Evolutionary conservation across 2,329 filamentous ascomycete species (phyloP).

Genomic region (Amphichorda felina): DNA sequence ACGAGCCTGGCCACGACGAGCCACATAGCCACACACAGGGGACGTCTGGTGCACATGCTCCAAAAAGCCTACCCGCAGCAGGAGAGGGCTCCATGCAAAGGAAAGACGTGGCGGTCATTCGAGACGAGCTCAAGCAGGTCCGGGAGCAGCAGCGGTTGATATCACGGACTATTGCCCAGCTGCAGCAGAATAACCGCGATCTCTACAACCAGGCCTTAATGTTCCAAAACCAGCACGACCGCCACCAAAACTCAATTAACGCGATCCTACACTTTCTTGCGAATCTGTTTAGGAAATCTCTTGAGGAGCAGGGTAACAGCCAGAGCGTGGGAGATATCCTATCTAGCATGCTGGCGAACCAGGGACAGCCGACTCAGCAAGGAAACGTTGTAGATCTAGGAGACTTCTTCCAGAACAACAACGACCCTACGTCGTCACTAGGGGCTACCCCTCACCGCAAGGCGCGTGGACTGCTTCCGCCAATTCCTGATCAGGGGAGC

Average conservation of each 20-base stretch:
- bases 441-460: conserved; percentile 31
- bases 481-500: conserved; percentile 31
- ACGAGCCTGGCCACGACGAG: conserved; percentile 34
- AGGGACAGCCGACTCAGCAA: conserved; percentile 28
- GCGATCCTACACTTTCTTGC: conserved; percentile 96
- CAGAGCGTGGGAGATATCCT: conserved; percentile 80
- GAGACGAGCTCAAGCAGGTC: conserved; percentile 69
- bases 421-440: conserved; percentile 22
- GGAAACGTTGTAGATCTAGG: conserved; percentile 51
- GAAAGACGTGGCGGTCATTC: conserved; percentile 67
- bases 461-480: conserved; percentile 40
- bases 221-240: conserved; percentile 84
- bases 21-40: conserved; percentile 8
- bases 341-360: conserved; percentile 56
- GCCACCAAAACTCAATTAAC: conserved; percentile 98
- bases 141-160: conserved; percentile 82
- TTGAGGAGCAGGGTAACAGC: conserved; percentile 69
- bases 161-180: conserved; percentile 64
- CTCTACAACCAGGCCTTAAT: conserved; percentile 78
- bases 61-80: conserved; percentile 26
- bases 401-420: conserved; percentile 40
- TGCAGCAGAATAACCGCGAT: conserved; percentile 78
- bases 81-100: conserved; percentile 39
- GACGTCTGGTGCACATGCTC: conserved; percentile 5
- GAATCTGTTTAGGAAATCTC: conserved; percentile 87